These are phyloP conservation scores for Corchorus olitorius DNA, from an alignment of 345 rosid species.

Conservation along the genomic window DNA sequence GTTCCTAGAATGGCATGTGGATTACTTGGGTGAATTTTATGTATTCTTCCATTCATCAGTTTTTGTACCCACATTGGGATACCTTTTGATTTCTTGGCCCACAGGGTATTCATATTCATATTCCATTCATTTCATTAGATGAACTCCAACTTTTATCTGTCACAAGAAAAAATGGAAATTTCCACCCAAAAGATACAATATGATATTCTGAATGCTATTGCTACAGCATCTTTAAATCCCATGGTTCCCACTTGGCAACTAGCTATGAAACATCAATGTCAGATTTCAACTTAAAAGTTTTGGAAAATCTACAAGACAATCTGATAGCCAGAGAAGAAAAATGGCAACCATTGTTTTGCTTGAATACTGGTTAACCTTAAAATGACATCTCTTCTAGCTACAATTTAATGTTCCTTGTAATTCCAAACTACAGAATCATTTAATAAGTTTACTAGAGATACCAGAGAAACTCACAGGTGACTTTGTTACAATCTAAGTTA, in stretches of 20 bases:
- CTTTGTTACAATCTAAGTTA: conserved; percentile 44
- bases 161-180: too few species aligned
- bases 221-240: not conserved
- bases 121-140: too few species aligned
- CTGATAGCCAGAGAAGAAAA: not conserved
- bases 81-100: too few species aligned
- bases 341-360: not conserved
- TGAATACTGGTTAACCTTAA: not conserved
- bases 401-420: conserved; percentile 14
- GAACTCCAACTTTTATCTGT: too few species aligned
- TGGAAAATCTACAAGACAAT: not conserved
- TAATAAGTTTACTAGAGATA: conserved; percentile 15
- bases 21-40: too few species aligned
- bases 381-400: conserved; percentile 16
- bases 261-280: not conserved
- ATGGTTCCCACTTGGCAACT: not conserved
- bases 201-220: too few species aligned
- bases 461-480: conserved; percentile 15
- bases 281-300: not conserved
- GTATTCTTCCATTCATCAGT: too few species aligned
- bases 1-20: too few species aligned
- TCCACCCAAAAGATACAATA: too few species aligned
- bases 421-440: conserved; percentile 16
- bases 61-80: too few species aligned
- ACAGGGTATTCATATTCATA: too few species aligned